phyloP scores from a whole-genome alignment of 495 filamentous ascomycete genomes.

The Podospora conica region DNA sequence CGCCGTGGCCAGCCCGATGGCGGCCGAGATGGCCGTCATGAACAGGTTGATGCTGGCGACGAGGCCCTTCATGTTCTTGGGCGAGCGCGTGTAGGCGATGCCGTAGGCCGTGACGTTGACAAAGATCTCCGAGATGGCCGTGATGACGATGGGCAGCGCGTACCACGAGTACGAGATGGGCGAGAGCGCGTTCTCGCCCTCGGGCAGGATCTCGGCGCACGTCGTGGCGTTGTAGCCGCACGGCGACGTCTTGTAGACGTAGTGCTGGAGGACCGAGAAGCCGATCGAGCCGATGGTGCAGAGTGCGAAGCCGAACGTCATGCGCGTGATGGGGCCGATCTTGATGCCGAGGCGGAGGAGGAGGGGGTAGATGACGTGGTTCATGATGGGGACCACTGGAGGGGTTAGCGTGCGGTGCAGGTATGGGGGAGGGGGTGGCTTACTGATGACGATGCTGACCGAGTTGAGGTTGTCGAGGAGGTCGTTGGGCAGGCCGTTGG shows the following conservation, averaged over 20 bases:
- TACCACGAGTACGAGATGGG: conserved; percentile 37
- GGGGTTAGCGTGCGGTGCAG: conserved; percentile 9
- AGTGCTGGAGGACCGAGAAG: conserved; percentile 63
- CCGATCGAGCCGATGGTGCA: conserved; percentile 54
- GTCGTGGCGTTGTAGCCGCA: conserved; percentile 40
- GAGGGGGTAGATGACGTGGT: conserved; percentile 60
- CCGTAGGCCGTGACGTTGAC: conserved; percentile 63
- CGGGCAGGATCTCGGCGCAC: conserved; percentile 33
- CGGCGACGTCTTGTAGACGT: conserved; percentile 56
- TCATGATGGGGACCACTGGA: conserved; percentile 59
- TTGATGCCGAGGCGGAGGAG: conserved; percentile 56
- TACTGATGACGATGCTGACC: conserved; percentile 59
- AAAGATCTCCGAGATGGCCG: conserved; percentile 61
- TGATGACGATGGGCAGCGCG: conserved; percentile 40
- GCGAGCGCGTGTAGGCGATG: conserved; percentile 64
- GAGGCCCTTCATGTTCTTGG: conserved; percentile 60
- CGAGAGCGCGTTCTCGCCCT: conserved; percentile 39
- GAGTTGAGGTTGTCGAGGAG: conserved; percentile 68
- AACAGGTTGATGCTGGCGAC: conserved; percentile 56
- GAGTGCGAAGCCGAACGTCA: conserved; percentile 64
- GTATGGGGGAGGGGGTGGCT: not conserved
- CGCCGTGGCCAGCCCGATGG: conserved; percentile 50
- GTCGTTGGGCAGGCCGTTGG: conserved; percentile 63
- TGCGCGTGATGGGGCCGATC: conserved; percentile 65
- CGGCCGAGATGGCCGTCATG: conserved; percentile 49